Base-by-base conservation (phyloP, 169 alveolate species). In the Plasmodium blacklocki region DNA sequence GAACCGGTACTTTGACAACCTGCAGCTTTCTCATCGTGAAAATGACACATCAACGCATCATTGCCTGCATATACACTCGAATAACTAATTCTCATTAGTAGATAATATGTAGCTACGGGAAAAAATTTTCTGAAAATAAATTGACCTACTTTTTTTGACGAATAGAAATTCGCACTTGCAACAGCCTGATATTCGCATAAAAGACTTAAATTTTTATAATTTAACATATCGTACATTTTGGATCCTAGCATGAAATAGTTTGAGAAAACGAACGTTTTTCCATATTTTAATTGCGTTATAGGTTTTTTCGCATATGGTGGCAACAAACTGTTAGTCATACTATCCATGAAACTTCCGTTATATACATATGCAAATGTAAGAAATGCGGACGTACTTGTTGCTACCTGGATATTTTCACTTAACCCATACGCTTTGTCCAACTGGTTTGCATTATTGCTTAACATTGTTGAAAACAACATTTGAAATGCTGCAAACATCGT, bases 181-280 rank as follows among this genome's bases (percentile, higher is more conserved):
- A 75, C 14, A 9, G 88, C 72, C 49, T 75, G 88, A 49, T 75
- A 43, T 9, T 75, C 88, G 43, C 88, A 75, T 18, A 75, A 49
- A 8, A n/a, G 7, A 32, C 88, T 75, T 39, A 75, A 50, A 12
- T 75, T 75, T 19, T 75, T 75, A 15, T 63, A 64, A 63, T 75
- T 19, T 23, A 49, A 64, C 2, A 75, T 2, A 2, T 67, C 19
- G 64, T 49, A 75, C 0, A 75, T 21, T 9, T 75, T 21, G 0
- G 74, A 62, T 1, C 72, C 18, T n/a, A 75, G 14, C 14, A 12
- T 39, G n/a, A 19, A 75, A 66, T 63, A 49, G n/a, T 75, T 75
- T 21, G 88, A 71, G 9, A 75, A 43, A 6, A 75, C 19, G 19
- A 58, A 58, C 19, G 67, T 58, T 58, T 58, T 58, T 58, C 67